Base-by-base conservation (phyloP, 1,284 basidiomycete species). In the Abortiporus biennis region DNA sequence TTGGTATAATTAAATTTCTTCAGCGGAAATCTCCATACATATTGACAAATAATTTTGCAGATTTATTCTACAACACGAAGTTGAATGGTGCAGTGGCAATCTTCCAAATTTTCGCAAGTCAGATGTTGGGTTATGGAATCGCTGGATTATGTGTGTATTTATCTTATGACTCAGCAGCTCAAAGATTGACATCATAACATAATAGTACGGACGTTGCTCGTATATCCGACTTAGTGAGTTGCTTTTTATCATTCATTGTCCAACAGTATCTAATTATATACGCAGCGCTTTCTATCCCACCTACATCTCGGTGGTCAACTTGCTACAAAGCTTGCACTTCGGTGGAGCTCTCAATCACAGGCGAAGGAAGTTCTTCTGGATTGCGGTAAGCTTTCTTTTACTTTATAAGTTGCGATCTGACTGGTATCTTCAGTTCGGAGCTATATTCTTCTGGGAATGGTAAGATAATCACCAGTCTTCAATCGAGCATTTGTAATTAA, bases 141-240 rank as follows among this genome's bases (percentile, higher is more conserved):
- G 76, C 78, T 20, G 84, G 82, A n/a, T 49, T 81, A 32, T 63
- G 67, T 67, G 35, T 48, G 59, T 54, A 9, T 1, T 2, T 32
- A 15, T n/a, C n/a, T 9, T 29, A 15, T 32, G 31, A 32, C 31
- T 15, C 6, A 13, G 31, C 19, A 4, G 5, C 19, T 4, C 15
- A n/a, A 4, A 15, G 4, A 13, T 8, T 22, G 3, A n/a, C 36
- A 30, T 17, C 27, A 20, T 19, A 19, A 8, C 6, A 6, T 34
- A 8, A 9, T 22, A 61, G 58, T 80, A 40, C 66, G 77, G 52
- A 61, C 71, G 54, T 66, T 74, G 27, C 62, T 84, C 8, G 66
- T 85, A 1, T 80, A 80, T 56, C 83, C 82, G 0, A 83, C 83
- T 3, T 78, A 80, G 69, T 72, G 46, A 16, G 67, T 56, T 16